Evolutionary conservation across 2,329 filamentous ascomycete genomes (phyloP).

Genomic region (Oidium heveae): DNA sequence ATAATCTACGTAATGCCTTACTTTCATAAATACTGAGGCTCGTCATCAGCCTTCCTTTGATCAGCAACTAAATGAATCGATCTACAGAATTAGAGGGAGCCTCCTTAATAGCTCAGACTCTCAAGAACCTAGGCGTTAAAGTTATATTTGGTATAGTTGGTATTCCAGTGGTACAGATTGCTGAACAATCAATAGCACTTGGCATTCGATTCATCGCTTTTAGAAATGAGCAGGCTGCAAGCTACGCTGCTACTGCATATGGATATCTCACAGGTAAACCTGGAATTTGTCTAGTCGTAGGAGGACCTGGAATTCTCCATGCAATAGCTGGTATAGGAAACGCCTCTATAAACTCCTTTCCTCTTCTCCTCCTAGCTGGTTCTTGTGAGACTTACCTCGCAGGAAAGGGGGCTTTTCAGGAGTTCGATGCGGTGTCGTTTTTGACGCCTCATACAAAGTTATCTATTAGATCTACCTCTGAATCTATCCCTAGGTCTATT

Average conservation of each 20-base stretch:
- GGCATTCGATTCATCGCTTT: slow-evolving; percentile 32
- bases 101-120: slow-evolving; percentile 9
- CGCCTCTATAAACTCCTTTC: slow-evolving; percentile 26
- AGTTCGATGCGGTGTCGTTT: slow-evolving; percentile 27
- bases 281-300: slow-evolving; percentile 31
- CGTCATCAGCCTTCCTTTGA: background rate
- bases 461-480: slow-evolving; percentile 19
- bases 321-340: slow-evolving; percentile 29
- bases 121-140: slow-evolving; percentile 10
- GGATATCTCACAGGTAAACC: slow-evolving; percentile 29
- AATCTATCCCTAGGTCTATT: slow-evolving; percentile 22
- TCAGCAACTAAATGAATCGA: background rate
- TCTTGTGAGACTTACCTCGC: slow-evolving; percentile 25
- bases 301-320: slow-evolving; percentile 31
- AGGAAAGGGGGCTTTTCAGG: slow-evolving; percentile 29
- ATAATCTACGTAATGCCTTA: no score
- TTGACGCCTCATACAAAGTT: slow-evolving; percentile 27
- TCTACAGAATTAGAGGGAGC: slow-evolving; percentile 5
- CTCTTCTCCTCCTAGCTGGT: slow-evolving; percentile 27
- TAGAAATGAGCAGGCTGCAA: slow-evolving; percentile 31
- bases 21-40: background rate
- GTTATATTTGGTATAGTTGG: slow-evolving; percentile 13
- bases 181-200: slow-evolving; percentile 27
- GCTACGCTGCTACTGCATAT: slow-evolving; percentile 31
- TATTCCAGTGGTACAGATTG: slow-evolving; percentile 24